Conservation (phyloP, 2,329 filamentous ascomycete genomes). For the Penicillium sp. region DNA sequence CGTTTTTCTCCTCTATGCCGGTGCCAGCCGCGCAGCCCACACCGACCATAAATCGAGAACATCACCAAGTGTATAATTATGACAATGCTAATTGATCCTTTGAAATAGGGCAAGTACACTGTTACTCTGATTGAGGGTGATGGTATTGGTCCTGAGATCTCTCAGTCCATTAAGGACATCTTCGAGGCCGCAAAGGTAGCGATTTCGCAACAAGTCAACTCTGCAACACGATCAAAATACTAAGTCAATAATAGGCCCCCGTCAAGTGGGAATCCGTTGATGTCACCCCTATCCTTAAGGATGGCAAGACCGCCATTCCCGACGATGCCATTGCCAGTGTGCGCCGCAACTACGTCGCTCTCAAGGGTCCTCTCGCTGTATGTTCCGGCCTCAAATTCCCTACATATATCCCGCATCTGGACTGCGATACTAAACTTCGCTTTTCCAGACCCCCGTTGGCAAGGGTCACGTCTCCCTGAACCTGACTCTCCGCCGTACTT, state of each 20-base stretch:
- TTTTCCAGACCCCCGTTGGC: conserved; percentile 79
- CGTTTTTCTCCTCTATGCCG: conserved; percentile 28
- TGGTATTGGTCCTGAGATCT: conserved; percentile 96
- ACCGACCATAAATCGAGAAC: conserved; percentile 3
- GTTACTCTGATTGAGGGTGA: conserved; percentile 98
- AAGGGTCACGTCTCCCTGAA: conserved; percentile 99
- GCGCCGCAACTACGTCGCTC: conserved; percentile 90
- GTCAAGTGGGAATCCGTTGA: conserved; percentile 97
- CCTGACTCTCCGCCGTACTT: conserved; percentile 95
- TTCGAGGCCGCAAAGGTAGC: conserved; percentile 87
- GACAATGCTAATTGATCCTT: conserved; percentile 19
- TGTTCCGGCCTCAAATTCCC: conserved; percentile 36
- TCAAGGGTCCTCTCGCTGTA: conserved; percentile 97
- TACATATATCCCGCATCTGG: neutral
- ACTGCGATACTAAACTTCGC: conserved; percentile 27
- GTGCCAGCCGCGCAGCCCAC: conserved; percentile 24
- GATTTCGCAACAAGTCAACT: conserved; percentile 3
- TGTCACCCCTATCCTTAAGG: conserved; percentile 88
- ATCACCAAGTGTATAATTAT: neutral
- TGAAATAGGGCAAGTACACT: conserved; percentile 79
- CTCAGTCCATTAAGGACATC: conserved; percentile 97
- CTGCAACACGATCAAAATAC: conserved; percentile 16
- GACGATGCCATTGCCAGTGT: conserved; percentile 91
- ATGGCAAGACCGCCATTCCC: conserved; percentile 94
- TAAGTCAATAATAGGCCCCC: conserved; percentile 63